These are phyloP conservation scores for Fraxinus platypoda DNA, from an alignment of 305 asterid genomes.

Conservation along the genomic window DNA sequence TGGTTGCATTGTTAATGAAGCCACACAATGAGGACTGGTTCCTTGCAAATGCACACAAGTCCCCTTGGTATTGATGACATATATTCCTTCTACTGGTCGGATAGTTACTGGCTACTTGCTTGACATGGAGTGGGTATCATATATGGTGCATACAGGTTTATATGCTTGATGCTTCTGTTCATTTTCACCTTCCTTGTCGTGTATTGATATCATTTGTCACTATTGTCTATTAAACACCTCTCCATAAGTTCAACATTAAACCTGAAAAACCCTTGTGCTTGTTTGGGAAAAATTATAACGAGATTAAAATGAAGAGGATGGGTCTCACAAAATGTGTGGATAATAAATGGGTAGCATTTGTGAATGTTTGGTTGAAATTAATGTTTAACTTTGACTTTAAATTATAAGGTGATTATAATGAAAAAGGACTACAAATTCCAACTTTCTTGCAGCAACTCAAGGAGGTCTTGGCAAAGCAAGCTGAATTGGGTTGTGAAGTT, in stretches of 20 bases:
- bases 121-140: not conserved
- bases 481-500: conserved; percentile 90
- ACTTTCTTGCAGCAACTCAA: conserved; percentile 68
- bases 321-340: not conserved
- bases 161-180: not conserved
- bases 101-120: not conserved
- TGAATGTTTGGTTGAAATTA: not conserved
- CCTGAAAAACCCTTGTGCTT: not conserved
- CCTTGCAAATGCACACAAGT: not conserved
- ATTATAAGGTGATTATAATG: not conserved
- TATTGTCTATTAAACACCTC: not conserved
- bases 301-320: not conserved
- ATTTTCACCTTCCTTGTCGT: not conserved
- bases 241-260: not conserved
- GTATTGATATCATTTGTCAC: not conserved
- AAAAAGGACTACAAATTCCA: conserved; percentile 9
- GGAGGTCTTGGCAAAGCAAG: conserved; percentile 90
- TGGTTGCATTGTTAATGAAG: not conserved
- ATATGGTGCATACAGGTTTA: not conserved
- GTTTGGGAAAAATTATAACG: not conserved
- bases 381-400: not conserved
- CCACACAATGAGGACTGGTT: not conserved
- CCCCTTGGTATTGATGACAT: not conserved
- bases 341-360: not conserved
- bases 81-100: not conserved